phyloP scores from a whole-genome alignment of 805 yeast genomes.

The Wickerhamomyces pijperi region DNA sequence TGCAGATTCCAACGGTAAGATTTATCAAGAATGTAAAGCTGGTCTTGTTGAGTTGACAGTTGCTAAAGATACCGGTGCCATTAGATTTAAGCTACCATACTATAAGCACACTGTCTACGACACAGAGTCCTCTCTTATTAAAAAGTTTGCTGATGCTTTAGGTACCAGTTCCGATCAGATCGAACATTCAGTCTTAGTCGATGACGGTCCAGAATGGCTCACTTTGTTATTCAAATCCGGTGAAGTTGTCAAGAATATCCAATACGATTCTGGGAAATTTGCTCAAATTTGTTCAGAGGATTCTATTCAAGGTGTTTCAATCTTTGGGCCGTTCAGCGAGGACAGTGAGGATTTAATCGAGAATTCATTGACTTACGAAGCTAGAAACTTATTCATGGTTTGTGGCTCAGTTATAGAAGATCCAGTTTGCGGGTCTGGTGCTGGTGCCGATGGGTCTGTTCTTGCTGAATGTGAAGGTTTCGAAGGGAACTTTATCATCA shows the following conservation, averaged over 20 bases:
- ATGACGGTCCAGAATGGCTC: slow-evolving; percentile 39
- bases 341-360: slow-evolving; percentile 3
- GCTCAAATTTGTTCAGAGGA: slow-evolving; percentile 9
- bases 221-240: slow-evolving; percentile 23
- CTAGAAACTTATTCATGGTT: slow-evolving; percentile 33
- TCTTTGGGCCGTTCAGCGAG: slow-evolving; percentile 26
- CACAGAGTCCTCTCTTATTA: slow-evolving; percentile 3
- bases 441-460: slow-evolving; percentile 21
- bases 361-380: slow-evolving; percentile 19
- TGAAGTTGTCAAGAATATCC: slow-evolving; percentile 21
- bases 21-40: slow-evolving; percentile 33
- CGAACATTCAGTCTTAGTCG: slow-evolving; percentile 19
- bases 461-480: slow-evolving; percentile 17
- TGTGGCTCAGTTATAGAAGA: slow-evolving; percentile 29
- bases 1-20: slow-evolving; percentile 15
- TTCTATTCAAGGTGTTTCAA: slow-evolving; percentile 24
- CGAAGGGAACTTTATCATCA: slow-evolving; percentile 15
- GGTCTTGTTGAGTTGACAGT: slow-evolving; percentile 29
- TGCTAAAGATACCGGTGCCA: slow-evolving; percentile 8
- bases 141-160: slow-evolving; percentile 7
- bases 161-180: slow-evolving; percentile 4
- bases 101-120: slow-evolving; percentile 3
- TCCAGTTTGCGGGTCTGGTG: slow-evolving; percentile 48
- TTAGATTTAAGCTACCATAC: slow-evolving; percentile 20
- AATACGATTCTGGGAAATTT: slow-evolving; percentile 22